Conservation (phyloP, 2,329 filamentous ascomycete species). For the Alternaria ventricosa region DNA sequence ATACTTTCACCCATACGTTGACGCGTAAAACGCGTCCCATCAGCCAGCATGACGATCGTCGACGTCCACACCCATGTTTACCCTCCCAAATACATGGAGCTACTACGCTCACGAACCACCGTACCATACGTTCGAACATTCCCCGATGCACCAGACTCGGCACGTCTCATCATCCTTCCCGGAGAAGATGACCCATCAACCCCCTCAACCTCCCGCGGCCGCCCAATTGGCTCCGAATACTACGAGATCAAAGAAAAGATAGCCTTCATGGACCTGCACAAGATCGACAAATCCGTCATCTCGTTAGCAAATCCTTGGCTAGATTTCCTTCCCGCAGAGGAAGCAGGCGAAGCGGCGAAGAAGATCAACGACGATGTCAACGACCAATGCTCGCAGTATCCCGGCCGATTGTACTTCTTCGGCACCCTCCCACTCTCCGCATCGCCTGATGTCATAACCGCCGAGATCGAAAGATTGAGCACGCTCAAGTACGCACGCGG, state of each 20-base stretch:
- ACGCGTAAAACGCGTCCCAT: constrained; percentile 5
- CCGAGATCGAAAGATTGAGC: constrained; percentile 69
- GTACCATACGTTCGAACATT: constrained; percentile 78
- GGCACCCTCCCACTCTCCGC: constrained; percentile 80
- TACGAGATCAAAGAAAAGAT: constrained; percentile 81
- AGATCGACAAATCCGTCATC: constrained; percentile 82
- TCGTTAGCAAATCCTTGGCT: constrained; percentile 94
- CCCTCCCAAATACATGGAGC: constrained; percentile 64
- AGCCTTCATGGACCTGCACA: constrained; percentile 84
- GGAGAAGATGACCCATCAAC: constrained; percentile 62
- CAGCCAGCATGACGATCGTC: constrained; percentile 53
- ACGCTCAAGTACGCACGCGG: constrained; percentile 74
- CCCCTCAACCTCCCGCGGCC: constrained; percentile 66
- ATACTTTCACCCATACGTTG: not conserved
- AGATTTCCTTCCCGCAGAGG: constrained; percentile 73
- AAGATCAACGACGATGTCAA: constrained; percentile 82
- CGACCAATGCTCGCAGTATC: constrained; percentile 69
- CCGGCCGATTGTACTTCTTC: constrained; percentile 80
- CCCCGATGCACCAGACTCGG: constrained; percentile 57
- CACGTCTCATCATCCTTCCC: constrained; percentile 71
- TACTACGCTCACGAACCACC: constrained; percentile 62
- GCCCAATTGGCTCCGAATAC: constrained; percentile 84
- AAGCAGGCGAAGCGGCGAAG: constrained; percentile 68
- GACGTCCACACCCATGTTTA: constrained; percentile 71
- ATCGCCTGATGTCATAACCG: constrained; percentile 64